Percentiles rank a stretch among this genome's conserved stretches.
Conservation (phyloP, 169 alveolate species). For the Besnoitia besnoiti region DNA sequence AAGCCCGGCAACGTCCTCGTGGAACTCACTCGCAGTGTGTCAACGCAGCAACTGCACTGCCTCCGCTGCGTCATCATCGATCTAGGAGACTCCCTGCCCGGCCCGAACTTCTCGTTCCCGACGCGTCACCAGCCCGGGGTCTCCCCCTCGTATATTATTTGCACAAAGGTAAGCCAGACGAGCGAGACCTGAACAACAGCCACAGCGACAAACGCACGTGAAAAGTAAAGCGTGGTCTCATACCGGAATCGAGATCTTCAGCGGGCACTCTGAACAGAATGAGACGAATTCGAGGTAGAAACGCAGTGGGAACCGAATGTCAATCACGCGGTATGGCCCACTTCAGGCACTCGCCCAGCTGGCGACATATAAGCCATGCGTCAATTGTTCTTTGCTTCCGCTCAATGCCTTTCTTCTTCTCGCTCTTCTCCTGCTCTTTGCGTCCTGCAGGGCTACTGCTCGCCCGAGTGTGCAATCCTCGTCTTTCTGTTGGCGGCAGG, state of each 20-base stretch:
- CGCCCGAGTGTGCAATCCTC: constrained; percentile 79
- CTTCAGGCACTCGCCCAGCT: no score
- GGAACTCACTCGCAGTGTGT: constrained; percentile 64
- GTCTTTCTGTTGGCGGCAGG: constrained; percentile 75
- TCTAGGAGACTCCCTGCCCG: constrained; percentile 80
- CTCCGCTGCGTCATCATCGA: constrained; percentile 76
- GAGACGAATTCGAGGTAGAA: no score
- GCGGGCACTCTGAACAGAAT: no score
- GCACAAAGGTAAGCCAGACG: constrained; percentile 68
- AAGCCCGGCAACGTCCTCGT: constrained; percentile 79
- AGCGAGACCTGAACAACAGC: no score
- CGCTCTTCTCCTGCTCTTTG: neutral
- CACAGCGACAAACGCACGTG: no score
- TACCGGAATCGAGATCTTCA: no score
- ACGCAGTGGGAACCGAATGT: no score
- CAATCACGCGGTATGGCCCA: no score
- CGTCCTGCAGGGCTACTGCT: constrained; percentile 70
- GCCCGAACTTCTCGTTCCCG: constrained; percentile 73
- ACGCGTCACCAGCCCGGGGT: constrained; percentile 66
- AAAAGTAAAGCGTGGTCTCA: no score
- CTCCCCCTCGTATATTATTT: constrained; percentile 74
- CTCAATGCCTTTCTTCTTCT: neutral
- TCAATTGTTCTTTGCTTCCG: neutral
- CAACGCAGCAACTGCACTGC: constrained; percentile 65
- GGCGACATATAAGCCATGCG: no score